These are phyloP conservation scores for Cladosporium sp. DNA, from an alignment of 2,329 filamentous ascomycete genomes.

Conservation along the genomic window DNA sequence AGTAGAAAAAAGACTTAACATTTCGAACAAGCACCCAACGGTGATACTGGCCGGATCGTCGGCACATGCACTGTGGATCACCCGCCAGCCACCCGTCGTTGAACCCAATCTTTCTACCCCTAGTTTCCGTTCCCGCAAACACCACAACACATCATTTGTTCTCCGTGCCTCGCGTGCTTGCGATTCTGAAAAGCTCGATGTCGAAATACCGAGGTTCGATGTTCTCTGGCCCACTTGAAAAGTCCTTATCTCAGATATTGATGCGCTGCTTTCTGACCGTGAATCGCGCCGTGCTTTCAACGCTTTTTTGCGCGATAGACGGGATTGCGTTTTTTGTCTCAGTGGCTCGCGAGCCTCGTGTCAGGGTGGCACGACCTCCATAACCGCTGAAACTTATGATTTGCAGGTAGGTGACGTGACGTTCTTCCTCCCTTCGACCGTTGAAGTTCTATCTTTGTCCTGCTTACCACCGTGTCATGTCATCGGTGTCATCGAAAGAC, in stretches of 20 bases:
- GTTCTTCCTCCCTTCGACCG: background rate
- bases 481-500: constrained; percentile 1
- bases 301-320: constrained; percentile 4
- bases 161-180: background rate
- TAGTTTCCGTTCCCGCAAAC: background rate
- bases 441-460: background rate
- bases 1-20: constrained; percentile 10
- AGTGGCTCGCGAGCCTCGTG: constrained; percentile 3
- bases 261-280: background rate
- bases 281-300: constrained; percentile 13
- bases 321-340: background rate
- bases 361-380: background rate
- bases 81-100: background rate
- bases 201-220: constrained; percentile 5
- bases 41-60: constrained; percentile 3
- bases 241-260: background rate
- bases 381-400: background rate
- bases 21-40: background rate
- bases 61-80: constrained; percentile 11
- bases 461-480: constrained; percentile 1
- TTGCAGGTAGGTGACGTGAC: background rate
- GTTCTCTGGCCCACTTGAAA: background rate
- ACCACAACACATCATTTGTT: background rate
- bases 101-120: background rate
- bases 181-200: background rate